Evolutionary conservation across 1,284 basidiomycete species (phyloP), one percentile per base, ranked within the genome.

Genomic region (Sphagnurus paluster): DNA sequence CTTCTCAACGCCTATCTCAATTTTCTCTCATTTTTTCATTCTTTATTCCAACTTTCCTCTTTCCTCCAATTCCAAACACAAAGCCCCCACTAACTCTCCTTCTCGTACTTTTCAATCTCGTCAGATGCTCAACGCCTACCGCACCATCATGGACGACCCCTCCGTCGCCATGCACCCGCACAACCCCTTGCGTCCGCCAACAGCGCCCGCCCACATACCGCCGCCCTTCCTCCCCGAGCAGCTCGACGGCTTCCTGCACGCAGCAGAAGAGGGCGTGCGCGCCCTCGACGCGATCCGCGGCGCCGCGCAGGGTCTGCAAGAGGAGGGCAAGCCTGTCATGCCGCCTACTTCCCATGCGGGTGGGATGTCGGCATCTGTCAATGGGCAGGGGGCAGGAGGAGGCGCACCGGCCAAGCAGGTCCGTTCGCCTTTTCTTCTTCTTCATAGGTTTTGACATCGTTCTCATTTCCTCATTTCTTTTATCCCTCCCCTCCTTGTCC

Each of bases 181-280:
- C 28, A 33, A 17, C 16, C 23, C 39, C 10, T 21, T 33, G 7
- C 20, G 14, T 17, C 44, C 9, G 13, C 39, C 17, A n/a, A 3
- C 36, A 16, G 24, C 17, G 1, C 19, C 37, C 3, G 21, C 23
- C 9, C 2, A 30, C 14, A 11, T n/a, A n/a, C 29, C 38, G 14
- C 41, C 46, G 11, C 47, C 45, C 36, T 21, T 34, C n/a, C n/a
- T n/a, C 1, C 43, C 58, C 8, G 64, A 68, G 25, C 53, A 60
- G 30, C 52, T 75, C 42, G 68, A 72, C 16, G 61, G 67, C 26
- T 71, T 76, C 69, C 41, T 73, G 30, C 65, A 72, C 47, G 67
- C 64, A 30, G 65, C 85, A 16, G 69, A 67, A 36, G 71, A 74
- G 49, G 81, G 80, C 14, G 46, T 44, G 10, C 51, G 52, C 28